Percentiles rank a stretch among this genome's conserved stretches.
Evolutionary conservation across 768 basidiomycete species (phyloP).

Genomic region (Phlegmacium glaucopus): DNA sequence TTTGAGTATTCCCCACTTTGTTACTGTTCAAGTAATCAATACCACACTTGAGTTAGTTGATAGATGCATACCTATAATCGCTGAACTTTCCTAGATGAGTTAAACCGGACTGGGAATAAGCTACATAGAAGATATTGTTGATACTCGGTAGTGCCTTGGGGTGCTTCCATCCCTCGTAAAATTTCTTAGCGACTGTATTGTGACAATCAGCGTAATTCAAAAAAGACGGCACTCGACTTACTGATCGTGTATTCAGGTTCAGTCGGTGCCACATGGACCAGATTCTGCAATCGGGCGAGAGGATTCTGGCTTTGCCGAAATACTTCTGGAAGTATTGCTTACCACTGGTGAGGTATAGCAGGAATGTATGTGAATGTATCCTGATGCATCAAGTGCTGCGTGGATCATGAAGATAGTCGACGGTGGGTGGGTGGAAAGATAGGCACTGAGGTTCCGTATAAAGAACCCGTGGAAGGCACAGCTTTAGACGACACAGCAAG

Average conservation of each 20-base stretch:
- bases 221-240: background rate
- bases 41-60: no score
- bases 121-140: slow-evolving; percentile 25
- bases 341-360: slow-evolving; percentile 19
- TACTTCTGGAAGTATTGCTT: background rate
- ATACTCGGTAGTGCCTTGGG: slow-evolving; percentile 19
- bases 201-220: background rate
- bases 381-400: slow-evolving; percentile 23
- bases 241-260: slow-evolving; percentile 21
- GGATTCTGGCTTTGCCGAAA: background rate
- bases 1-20: slow-evolving; percentile 26
- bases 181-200: slow-evolving; percentile 18
- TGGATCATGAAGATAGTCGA: slow-evolving; percentile 18
- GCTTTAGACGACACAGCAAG: no score
- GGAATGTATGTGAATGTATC: slow-evolving; percentile 20
- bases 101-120: slow-evolving; percentile 20
- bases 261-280: slow-evolving; percentile 17
- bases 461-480: no score
- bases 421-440: no score
- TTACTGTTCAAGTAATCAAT: slow-evolving; percentile 12
- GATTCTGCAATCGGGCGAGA: slow-evolving; percentile 13
- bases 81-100: slow-evolving; percentile 24
- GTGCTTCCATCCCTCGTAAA: slow-evolving; percentile 24
- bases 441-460: no score
- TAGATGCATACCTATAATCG: slow-evolving; percentile 21